phyloP scores from a whole-genome alignment of 2,329 filamentous ascomycete species.

The Penicillium vulpinum region DNA sequence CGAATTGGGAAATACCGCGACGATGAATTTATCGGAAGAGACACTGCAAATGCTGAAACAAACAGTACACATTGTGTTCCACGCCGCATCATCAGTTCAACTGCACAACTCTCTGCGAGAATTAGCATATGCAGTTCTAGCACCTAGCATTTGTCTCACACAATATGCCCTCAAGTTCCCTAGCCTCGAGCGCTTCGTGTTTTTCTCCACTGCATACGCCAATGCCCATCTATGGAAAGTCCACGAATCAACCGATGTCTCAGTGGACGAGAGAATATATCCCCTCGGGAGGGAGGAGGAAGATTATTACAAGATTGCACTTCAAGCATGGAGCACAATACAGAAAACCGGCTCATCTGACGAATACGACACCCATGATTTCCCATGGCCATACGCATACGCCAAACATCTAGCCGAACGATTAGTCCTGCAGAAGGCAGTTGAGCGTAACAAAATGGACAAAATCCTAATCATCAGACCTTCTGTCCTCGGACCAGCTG shows the following conservation, averaged over 20 bases:
- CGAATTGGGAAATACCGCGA: slow-evolving; percentile 23
- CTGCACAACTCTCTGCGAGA: slow-evolving; percentile 22
- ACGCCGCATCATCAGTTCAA: slow-evolving; percentile 18
- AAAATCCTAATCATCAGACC: slow-evolving; percentile 26
- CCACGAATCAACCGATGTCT: slow-evolving; percentile 14
- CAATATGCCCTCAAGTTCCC: slow-evolving; percentile 24
- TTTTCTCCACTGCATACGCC: slow-evolving; percentile 23
- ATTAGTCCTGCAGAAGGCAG: slow-evolving; percentile 17
- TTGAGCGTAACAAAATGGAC: slow-evolving; percentile 15
- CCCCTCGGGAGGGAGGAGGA: slow-evolving; percentile 11
- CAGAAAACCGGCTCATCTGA: slow-evolving; percentile 30
- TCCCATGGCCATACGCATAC: slow-evolving; percentile 3
- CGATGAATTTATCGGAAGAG: slow-evolving; percentile 21
- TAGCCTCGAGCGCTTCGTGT: slow-evolving; percentile 24
- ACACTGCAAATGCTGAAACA: slow-evolving; percentile 22
- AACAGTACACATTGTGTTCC: slow-evolving; percentile 23
- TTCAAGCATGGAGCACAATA: slow-evolving; percentile 16
- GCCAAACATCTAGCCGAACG: slow-evolving; percentile 14
- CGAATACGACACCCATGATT: slow-evolving; percentile 25
- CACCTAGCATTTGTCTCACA: slow-evolving; percentile 20
- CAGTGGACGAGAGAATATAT: slow-evolving; percentile 20
- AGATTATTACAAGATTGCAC: slow-evolving; percentile 11
- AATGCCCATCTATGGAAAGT: slow-evolving; percentile 23
- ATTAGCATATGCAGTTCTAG: slow-evolving; percentile 20
- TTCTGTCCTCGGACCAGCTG: slow-evolving; percentile 25